Conservation (phyloP, 208 protist genomes). For the Herpetomonas muscarum region DNA sequence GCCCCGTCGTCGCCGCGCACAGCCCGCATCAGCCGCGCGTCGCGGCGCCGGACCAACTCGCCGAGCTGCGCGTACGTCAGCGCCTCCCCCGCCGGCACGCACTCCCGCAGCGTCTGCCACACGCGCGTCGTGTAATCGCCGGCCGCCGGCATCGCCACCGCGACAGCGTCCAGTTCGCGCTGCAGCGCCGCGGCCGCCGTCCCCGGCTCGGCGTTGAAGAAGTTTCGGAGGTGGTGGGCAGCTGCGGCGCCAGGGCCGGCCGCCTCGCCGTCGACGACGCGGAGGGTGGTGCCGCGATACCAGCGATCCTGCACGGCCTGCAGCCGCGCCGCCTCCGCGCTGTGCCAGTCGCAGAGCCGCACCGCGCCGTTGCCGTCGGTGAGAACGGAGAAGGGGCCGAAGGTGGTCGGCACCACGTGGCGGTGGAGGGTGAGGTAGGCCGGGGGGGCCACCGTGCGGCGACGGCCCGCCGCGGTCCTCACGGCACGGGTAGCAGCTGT, state of each 20-base stretch:
- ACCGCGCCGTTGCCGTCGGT: slow-evolving; percentile 52
- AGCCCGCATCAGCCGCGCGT: neutral
- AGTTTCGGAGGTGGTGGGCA: no score
- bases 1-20: neutral
- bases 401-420: slow-evolving; percentile 30
- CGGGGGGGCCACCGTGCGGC: neutral
- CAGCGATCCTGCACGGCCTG: slow-evolving; percentile 19
- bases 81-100: slow-evolving; percentile 32
- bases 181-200: slow-evolving; percentile 18
- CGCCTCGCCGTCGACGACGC: slow-evolving; percentile 4
- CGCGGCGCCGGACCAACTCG: slow-evolving; percentile 12
- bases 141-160: slow-evolving; percentile 30
- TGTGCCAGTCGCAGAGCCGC: slow-evolving; percentile 49
- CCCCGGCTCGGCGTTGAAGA: neutral
- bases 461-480: neutral
- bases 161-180: slow-evolving; percentile 27
- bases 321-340: slow-evolving; percentile 20
- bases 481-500: neutral
- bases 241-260: no score
- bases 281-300: slow-evolving; percentile 14
- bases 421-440: slow-evolving; percentile 31
- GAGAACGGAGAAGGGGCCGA: slow-evolving; percentile 51
- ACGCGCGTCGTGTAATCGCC: slow-evolving; percentile 30
- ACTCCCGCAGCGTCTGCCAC: slow-evolving; percentile 39
- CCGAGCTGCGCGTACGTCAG: slow-evolving; percentile 55